Conservation (phyloP, 352 stramenopile genomes). For the Globisporangium parvum region DNA sequence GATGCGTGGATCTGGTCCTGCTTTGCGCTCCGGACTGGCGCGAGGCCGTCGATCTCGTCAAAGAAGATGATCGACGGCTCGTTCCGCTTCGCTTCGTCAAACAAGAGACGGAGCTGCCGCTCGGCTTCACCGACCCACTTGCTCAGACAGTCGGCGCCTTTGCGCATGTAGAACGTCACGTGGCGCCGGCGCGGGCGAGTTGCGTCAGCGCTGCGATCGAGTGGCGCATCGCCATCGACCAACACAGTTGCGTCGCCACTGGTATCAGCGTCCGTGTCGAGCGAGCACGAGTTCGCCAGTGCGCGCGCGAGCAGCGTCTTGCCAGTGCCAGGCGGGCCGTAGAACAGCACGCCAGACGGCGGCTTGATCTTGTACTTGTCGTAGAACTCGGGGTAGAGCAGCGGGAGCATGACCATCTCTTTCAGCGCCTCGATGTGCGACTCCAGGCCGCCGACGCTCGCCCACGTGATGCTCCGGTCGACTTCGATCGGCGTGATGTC, state of each 20-base stretch:
- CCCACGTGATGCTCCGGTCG: slow-evolving; percentile 80
- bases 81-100: slow-evolving; percentile 87
- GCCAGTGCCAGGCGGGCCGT: slow-evolving; percentile 88
- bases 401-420: slow-evolving; percentile 92
- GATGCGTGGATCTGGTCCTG: slow-evolving; percentile 93
- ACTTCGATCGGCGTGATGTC: slow-evolving; percentile 83
- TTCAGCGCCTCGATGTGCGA: slow-evolving; percentile 88
- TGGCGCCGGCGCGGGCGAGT: slow-evolving; percentile 30
- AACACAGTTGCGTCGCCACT: not conserved
- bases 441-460: slow-evolving; percentile 77
- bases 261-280: slow-evolving; percentile 17
- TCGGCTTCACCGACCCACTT: slow-evolving; percentile 93
- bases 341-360: slow-evolving; percentile 85
- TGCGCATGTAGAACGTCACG: slow-evolving; percentile 94
- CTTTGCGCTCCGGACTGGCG: slow-evolving; percentile 88
- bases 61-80: slow-evolving; percentile 95
- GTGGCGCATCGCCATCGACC: not conserved
- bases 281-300: slow-evolving; percentile 83
- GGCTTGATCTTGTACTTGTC: slow-evolving; percentile 83
- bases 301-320: slow-evolving; percentile 90
- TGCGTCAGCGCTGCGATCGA: slow-evolving; percentile 6
- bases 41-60: slow-evolving; percentile 92
- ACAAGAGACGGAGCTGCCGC: slow-evolving; percentile 85
- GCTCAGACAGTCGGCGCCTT: slow-evolving; percentile 87
- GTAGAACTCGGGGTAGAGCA: slow-evolving; percentile 92